phyloP scores from a whole-genome alignment of 805 yeast genomes.

The Starmerella stigmatis region DNA sequence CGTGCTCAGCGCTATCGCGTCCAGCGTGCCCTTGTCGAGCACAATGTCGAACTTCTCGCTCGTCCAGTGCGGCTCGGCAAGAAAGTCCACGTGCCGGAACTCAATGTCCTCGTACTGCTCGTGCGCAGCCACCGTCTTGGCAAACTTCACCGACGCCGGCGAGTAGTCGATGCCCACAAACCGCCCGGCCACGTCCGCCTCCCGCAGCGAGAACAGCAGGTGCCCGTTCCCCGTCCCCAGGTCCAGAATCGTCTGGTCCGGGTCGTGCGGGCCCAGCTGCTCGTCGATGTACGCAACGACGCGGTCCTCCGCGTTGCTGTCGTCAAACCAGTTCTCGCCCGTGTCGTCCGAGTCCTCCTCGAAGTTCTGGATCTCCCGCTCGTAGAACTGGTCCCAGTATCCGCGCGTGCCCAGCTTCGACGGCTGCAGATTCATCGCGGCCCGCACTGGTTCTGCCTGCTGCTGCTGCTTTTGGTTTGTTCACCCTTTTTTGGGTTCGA shows the following conservation, averaged over 20 bases:
- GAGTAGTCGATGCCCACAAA: conserved; percentile 81
- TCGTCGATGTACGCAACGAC: conserved; percentile 63
- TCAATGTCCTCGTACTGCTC: conserved; percentile 28
- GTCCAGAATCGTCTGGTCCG: conserved; percentile 44
- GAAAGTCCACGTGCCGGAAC: conserved; percentile 64
- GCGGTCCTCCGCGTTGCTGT: conserved; percentile 80
- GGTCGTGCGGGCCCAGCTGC: conserved; percentile 29
- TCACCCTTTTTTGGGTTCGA: too few species aligned
- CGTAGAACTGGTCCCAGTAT: conserved; percentile 87
- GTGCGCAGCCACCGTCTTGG: conserved; percentile 43
- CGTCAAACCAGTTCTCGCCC: conserved; percentile 96
- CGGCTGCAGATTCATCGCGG: conserved; percentile 14
- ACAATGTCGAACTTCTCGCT: conserved; percentile 53
- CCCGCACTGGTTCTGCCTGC: too few species aligned
- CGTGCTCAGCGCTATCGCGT: conserved; percentile 81
- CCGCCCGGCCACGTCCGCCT: conserved; percentile 45
- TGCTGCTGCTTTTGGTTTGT: too few species aligned
- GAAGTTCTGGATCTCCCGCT: conserved; percentile 61
- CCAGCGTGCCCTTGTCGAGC: conserved; percentile 90
- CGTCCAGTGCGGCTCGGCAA: conserved; percentile 36
- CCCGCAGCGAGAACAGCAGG: conserved; percentile 61
- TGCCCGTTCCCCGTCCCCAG: conserved; percentile 97
- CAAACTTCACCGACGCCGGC: conserved; percentile 66
- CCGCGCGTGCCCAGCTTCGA: conserved; percentile 68
- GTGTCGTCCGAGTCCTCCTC: conserved; percentile 66